Evolutionary conservation across 805 yeast genomes (phyloP).

Genomic region (Wickerhamomyces bisporus): DNA sequence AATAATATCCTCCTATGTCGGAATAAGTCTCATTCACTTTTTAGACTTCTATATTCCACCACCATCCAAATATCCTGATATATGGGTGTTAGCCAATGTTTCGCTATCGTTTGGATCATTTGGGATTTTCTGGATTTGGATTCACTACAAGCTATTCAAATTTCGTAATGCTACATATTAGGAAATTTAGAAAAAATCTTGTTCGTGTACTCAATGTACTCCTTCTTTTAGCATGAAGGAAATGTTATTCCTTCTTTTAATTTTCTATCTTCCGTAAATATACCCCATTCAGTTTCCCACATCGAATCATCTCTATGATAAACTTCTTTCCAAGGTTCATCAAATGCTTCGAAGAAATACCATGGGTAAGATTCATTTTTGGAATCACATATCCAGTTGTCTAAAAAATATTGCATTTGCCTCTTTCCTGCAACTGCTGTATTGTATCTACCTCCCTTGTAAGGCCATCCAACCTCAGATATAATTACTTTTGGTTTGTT

Average conservation of each 20-base stretch:
- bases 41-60: conserved; percentile 48
- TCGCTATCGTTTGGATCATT: conserved; percentile 74
- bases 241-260: conserved; percentile 38
- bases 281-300: conserved; percentile 75
- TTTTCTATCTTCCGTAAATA: conserved; percentile 45
- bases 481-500: conserved; percentile 33
- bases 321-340: conserved; percentile 63
- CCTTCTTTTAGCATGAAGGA: conserved; percentile 28
- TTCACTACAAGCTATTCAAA: conserved; percentile 44
- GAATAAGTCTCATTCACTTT: conserved; percentile 45
- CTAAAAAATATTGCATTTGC: conserved; percentile 43
- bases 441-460: conserved; percentile 46
- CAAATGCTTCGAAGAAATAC: conserved; percentile 67
- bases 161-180: conserved; percentile 2
- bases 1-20: conserved; percentile 48
- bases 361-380: conserved; percentile 36
- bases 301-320: conserved; percentile 41
- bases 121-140: conserved; percentile 77
- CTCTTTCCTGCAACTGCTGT: conserved; percentile 41
- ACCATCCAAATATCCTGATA: conserved; percentile 67
- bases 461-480: conserved; percentile 74
- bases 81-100: conserved; percentile 79
- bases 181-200: too few relatives aligned
- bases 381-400: conserved; percentile 47
- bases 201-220: too few relatives aligned